A percentile compares a stretch with the other conserved stretches of the same genome.
These are phyloP conservation scores for Naegleria fowleri DNA, from an alignment of 208 protist species.

Conservation along the genomic window DNA sequence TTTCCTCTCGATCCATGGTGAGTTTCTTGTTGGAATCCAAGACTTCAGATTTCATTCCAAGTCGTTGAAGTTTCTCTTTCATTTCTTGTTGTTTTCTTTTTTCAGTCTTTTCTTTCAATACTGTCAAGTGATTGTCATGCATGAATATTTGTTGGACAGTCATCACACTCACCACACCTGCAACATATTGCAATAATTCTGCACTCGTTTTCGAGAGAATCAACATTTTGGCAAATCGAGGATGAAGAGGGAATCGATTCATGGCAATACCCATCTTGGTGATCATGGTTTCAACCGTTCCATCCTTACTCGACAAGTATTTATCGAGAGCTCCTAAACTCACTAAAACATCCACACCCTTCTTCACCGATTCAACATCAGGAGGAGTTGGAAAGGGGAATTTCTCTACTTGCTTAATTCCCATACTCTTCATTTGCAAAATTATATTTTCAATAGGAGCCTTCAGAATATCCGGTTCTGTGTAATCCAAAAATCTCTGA, in stretches of 20 bases:
- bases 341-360: neutral
- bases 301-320: neutral
- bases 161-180: neutral
- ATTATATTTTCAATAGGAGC: constrained; percentile 52
- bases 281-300: neutral
- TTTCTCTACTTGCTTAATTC: constrained; percentile 7
- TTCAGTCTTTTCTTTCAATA: neutral
- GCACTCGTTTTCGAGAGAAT: neutral
- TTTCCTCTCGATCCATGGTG: neutral
- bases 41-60: neutral
- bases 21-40: neutral
- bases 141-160: constrained; percentile 20
- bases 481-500: constrained; percentile 35
- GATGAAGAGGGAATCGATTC: neutral
- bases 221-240: constrained; percentile 22
- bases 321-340: neutral
- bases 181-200: neutral
- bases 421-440: constrained; percentile 30
- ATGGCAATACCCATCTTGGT: neutral
- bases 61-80: neutral
- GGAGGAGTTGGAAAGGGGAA: constrained; percentile 30
- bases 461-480: constrained; percentile 59
- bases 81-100: neutral
- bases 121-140: neutral
- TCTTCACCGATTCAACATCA: neutral